Base-by-base conservation (phyloP, 2,329 filamentous ascomycete species). In the Stemphylium vesicarium region DNA sequence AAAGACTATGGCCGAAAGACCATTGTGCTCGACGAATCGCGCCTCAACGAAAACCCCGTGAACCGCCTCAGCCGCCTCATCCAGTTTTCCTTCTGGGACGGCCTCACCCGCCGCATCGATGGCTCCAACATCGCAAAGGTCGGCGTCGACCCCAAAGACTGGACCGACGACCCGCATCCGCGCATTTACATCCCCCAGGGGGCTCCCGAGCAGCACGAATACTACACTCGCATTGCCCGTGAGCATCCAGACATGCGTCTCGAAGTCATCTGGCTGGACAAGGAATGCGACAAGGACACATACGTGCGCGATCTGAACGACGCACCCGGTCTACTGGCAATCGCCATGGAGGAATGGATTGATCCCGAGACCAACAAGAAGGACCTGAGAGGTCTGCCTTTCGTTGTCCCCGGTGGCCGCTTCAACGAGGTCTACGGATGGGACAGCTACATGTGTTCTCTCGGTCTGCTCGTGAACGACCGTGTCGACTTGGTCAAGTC, bases 351-450 rank as follows among this genome's bases (percentile, higher is more conserved):
- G 66, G 86, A 93, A 71, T 82, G 85, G 44, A 70, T 76, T 37
- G 80, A 96, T 66, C 84, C 85, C 4, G 79, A 79, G 20, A 90
- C 89, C 3, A 88, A 88, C 35, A 82, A 90, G 72, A 86, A 85
- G 58, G 89, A 89, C 3, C 80, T 96, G 36, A 83, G 84, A 32
- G 95, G 95, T 3, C 82, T 96, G 54, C 94, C 95, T 0, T 99
- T 98, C 67, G 92, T 98, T n/a, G 95, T 99, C 3, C 95, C 95
- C 0, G 95, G 95, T 56, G 95, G 95, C 20, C 87, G 95, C 26
- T 99, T 99, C 86, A 99, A 99, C 77, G 95, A 99, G 76, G 79
- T 99, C 18, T 99, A 99, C 73, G 94, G 94, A 41, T 99, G 95
- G 95, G 95, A 99, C 77, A 97, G 92, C 74, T 99, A 98, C 80